Evolutionary conservation across 2,329 filamentous ascomycete species (phyloP).

Genomic region (Xenoacremonium recifei): DNA sequence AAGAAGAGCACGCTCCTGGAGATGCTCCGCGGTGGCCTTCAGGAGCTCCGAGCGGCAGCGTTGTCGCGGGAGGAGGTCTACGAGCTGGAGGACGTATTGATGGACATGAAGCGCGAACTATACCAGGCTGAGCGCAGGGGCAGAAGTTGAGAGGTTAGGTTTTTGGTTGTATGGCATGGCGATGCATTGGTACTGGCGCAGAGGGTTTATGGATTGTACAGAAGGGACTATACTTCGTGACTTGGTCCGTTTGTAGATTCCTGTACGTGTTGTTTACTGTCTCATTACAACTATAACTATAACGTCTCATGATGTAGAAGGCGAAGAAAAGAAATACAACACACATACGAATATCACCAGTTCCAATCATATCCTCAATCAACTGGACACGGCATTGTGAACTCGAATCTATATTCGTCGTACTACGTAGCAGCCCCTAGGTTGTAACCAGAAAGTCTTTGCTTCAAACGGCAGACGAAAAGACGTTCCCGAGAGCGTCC

Average conservation of each 20-base stretch:
- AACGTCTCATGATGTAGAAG: slow-evolving; percentile 14
- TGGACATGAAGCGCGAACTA: slow-evolving; percentile 73
- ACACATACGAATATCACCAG: slow-evolving; percentile 12
- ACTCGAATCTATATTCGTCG: too few relatives aligned
- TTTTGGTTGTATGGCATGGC: slow-evolving; percentile 6
- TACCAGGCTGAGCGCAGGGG: slow-evolving; percentile 67
- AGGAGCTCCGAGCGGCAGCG: slow-evolving; percentile 56
- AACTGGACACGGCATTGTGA: too few relatives aligned
- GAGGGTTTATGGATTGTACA: slow-evolving; percentile 12
- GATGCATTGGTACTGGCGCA: slow-evolving; percentile 10
- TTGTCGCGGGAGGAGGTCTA: slow-evolving; percentile 65
- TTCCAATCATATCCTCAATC: neutral
- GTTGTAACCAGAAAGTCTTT: too few relatives aligned
- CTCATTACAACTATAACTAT: too few relatives aligned
- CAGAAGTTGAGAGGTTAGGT: slow-evolving; percentile 29
- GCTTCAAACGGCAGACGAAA: too few relatives aligned
- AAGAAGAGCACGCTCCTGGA: slow-evolving; percentile 27
- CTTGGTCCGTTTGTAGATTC: slow-evolving; percentile 11
- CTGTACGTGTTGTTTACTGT: slow-evolving; percentile 7
- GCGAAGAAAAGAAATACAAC: slow-evolving; percentile 10
- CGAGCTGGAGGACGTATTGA: slow-evolving; percentile 73
- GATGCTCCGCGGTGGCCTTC: slow-evolving; percentile 42
- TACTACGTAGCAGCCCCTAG: too few relatives aligned
- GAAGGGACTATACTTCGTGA: slow-evolving; percentile 12
- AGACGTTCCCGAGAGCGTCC: too few relatives aligned